These are phyloP conservation scores for Cenococcum geophilum DNA, from an alignment of 495 filamentous ascomycete genomes.

Conservation along the genomic window DNA sequence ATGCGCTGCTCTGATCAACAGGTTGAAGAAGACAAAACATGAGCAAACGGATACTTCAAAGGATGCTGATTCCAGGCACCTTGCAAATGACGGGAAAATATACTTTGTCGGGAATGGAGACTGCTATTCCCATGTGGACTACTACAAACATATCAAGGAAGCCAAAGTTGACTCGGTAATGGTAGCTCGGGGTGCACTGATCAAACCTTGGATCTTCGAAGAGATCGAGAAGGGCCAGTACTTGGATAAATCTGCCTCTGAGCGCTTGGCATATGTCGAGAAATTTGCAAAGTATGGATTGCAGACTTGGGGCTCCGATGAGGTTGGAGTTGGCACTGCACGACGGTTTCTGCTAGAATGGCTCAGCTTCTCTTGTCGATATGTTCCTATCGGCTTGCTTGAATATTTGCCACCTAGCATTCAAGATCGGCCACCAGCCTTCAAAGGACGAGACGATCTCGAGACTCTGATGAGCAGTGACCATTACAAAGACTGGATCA, in stretches of 20 bases:
- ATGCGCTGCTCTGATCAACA: conserved; percentile 75
- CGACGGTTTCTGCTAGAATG: conserved; percentile 89
- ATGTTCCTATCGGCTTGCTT: conserved; percentile 82
- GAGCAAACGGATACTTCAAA: conserved; percentile 64
- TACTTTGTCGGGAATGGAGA: conserved; percentile 97
- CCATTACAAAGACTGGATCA: conserved; percentile 96
- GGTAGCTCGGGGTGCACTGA: conserved; percentile 83
- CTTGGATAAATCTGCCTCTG: conserved; percentile 83
- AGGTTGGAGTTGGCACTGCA: conserved; percentile 83
- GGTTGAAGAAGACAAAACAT: conserved; percentile 59
- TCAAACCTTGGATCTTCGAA: conserved; percentile 98
- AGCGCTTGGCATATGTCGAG: conserved; percentile 78
- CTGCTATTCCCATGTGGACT: conserved; percentile 87
- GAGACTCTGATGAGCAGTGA: conserved; percentile 84
- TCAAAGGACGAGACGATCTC: conserved; percentile 75
- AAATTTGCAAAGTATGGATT: conserved; percentile 86
- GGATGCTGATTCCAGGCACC: conserved; percentile 62
- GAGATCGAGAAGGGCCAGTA: conserved; percentile 90
- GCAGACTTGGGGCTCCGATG: conserved; percentile 90
- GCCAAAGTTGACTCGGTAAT: conserved; percentile 81
- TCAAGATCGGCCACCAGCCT: conserved; percentile 81
- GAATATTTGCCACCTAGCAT: conserved; percentile 80
- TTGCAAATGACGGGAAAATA: conserved; percentile 53
- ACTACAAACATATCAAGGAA: conserved; percentile 68
- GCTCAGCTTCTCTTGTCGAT: conserved; percentile 84